Conservation (phyloP, 2,329 filamentous ascomycete species). For the Hirsutella rhossiliensis region DNA sequence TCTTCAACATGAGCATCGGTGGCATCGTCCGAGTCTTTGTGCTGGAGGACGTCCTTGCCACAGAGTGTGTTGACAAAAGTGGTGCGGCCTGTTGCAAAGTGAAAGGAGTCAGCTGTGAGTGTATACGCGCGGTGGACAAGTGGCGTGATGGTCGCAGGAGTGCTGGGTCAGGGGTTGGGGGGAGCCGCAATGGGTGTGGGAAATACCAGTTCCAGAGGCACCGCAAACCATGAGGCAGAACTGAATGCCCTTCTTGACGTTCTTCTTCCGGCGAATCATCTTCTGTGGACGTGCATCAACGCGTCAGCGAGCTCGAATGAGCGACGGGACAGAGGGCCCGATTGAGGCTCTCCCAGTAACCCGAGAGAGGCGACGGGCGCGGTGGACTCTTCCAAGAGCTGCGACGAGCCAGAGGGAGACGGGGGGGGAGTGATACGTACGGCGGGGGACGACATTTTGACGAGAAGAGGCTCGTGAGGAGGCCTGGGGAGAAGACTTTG, state of each 20-base stretch:
- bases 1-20: conserved; percentile 84
- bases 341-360: neutral
- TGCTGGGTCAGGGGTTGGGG: neutral
- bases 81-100: conserved; percentile 58
- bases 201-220: conserved; percentile 90
- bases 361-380: neutral
- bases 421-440: conserved; percentile 7
- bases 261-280: conserved; percentile 99
- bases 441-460: conserved; percentile 14
- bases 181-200: conserved; percentile 6
- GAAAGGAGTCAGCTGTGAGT: neutral
- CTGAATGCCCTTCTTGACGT: conserved; percentile 99
- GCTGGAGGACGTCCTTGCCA: conserved; percentile 78
- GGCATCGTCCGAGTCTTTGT: conserved; percentile 90
- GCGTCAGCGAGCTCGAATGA: conserved; percentile 13
- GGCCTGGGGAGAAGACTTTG: neutral
- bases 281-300: conserved; percentile 37
- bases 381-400: neutral
- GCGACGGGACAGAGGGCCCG: neutral
- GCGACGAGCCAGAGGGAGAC: neutral
- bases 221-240: conserved; percentile 99
- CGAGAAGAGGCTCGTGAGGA: conserved; percentile 1
- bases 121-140: no score
- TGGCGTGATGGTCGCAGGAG: no score
- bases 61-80: conserved; percentile 99